These are phyloP conservation scores for Salmacisia buchloeana DNA, from an alignment of 1,284 basidiomycete species.

Conservation along the genomic window DNA sequence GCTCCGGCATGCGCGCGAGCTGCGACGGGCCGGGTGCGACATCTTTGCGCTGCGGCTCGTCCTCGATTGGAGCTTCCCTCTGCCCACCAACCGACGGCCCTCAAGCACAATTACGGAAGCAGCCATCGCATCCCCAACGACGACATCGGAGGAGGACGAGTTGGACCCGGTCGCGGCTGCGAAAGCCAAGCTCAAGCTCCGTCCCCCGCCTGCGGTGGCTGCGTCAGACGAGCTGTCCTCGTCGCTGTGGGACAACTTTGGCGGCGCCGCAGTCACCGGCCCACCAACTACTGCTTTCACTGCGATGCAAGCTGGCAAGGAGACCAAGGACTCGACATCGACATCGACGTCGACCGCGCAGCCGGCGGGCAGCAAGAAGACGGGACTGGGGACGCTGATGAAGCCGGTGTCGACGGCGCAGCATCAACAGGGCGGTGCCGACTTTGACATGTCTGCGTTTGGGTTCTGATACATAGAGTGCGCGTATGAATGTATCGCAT, in stretches of 20 bases:
- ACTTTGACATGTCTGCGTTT: constrained; percentile 19
- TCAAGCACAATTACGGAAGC: not conserved
- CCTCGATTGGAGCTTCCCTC: constrained; percentile 1
- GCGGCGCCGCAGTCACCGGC: not conserved
- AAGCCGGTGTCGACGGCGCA: constrained; percentile 3
- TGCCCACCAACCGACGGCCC: not conserved
- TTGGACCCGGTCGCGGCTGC: not conserved
- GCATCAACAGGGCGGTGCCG: constrained; percentile 13
- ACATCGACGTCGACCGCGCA: not conserved
- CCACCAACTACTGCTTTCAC: not conserved
- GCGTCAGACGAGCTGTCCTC: constrained; percentile 4
- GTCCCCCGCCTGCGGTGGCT: not conserved
- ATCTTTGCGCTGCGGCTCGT: constrained; percentile 2
- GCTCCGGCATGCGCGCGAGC: not conserved
- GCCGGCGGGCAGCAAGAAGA: not conserved
- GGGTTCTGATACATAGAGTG: constrained; percentile 14
- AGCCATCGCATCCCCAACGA: not conserved
- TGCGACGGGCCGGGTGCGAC: not conserved
- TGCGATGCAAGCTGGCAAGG: not conserved
- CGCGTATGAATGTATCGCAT: not conserved
- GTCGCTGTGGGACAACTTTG: constrained; percentile 6
- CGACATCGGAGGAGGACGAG: not conserved
- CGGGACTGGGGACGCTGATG: constrained; percentile 1
- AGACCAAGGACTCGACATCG: not conserved
- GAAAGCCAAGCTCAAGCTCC: not conserved